Percentiles rank a stretch among this genome's conserved stretches.
phyloP scores from a whole-genome alignment of 768 basidiomycete species.

The Dentipellis sp. region DNA sequence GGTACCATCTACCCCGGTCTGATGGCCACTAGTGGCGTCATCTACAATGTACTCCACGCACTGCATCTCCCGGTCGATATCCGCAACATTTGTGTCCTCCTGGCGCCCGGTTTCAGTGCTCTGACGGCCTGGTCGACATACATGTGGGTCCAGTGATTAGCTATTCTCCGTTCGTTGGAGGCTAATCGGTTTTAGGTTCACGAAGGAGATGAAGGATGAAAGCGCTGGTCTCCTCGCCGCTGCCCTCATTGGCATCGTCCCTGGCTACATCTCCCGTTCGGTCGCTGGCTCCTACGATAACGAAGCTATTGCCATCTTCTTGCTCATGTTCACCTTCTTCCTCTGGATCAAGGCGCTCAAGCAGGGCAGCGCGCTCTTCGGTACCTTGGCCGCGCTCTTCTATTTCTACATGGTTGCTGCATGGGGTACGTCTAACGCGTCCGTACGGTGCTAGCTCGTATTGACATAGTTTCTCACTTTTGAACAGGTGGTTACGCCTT shows the following conservation, averaged over 20 bases:
- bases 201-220: conserved; percentile 91
- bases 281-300: conserved; percentile 99
- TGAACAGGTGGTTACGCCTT: conserved; percentile 87
- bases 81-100: conserved; percentile 90
- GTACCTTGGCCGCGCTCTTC: conserved; percentile 85
- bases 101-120: conserved; percentile 95
- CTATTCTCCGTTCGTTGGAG: background rate
- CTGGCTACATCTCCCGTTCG: conserved; percentile 97
- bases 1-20: conserved; percentile 97
- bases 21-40: conserved; percentile 97
- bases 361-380: conserved; percentile 86
- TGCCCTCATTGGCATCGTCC: conserved; percentile 95
- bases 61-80: conserved; percentile 96
- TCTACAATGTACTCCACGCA: conserved; percentile 83
- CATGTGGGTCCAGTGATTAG: conserved; percentile 39
- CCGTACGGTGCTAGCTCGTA: too few relatives aligned
- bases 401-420: conserved; percentile 99
- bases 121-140: conserved; percentile 96
- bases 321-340: conserved; percentile 99
- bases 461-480: background rate
- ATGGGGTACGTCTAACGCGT: conserved; percentile 55
- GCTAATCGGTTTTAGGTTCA: conserved; percentile 54
- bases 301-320: conserved; percentile 98
- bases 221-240: conserved; percentile 96
- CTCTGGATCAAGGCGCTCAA: conserved; percentile 96